Evolutionary conservation across 2,329 filamentous ascomycete genomes (phyloP), one percentile per base, ranked within the genome.

Genomic region (Exophiala oligosperma): DNA sequence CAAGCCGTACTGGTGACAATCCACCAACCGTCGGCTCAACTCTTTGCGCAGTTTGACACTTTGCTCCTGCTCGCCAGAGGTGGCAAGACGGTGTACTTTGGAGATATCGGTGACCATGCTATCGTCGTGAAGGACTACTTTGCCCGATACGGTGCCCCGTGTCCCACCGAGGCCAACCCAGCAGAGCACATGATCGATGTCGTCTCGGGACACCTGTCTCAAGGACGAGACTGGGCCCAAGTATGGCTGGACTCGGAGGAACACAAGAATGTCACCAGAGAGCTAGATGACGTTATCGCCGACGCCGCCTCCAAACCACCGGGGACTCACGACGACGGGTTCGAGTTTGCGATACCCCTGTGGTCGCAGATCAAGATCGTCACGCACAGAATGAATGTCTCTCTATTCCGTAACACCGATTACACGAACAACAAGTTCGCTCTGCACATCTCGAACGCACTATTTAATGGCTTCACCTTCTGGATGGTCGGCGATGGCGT

Each of bases 31-130:
- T 86, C 82, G 6, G 84, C 84, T 0, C 79, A 87, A 21, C 75
- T 89, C 2, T 85, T 89, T 52, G 80, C 87, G 60, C 80, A 89
- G 68, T 90, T 90, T 69, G 87, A 90, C 66, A 87, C 86, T 75
- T 81, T 90, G 1, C 77, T 90, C 1, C 81, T 85, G 0, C 76
- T 89, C 8, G 85, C 86, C 52, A 84, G 80, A 4, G 85, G 85
- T 9, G 86, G 85, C n/a, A 86, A 87, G 67, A 86, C 83, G 0
- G 87, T 88, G 64, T 91, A 89, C 70, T 90, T 90, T 56, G 87
- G 87, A 0, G 80, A 82, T 0, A 84, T 90, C 14, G 88, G 88
- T 51, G 80, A 88, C 32, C 84, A 87, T 54, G 86, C 84, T 1
- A 74, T 78, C 8, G 81, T 81, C 7, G 81, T 89, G 2, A 83